A percentile compares a stretch with the other conserved stretches of the same genome.
These are phyloP conservation scores for Leishmania major DNA, from an alignment of 208 protist species.

Conservation along the genomic window DNA sequence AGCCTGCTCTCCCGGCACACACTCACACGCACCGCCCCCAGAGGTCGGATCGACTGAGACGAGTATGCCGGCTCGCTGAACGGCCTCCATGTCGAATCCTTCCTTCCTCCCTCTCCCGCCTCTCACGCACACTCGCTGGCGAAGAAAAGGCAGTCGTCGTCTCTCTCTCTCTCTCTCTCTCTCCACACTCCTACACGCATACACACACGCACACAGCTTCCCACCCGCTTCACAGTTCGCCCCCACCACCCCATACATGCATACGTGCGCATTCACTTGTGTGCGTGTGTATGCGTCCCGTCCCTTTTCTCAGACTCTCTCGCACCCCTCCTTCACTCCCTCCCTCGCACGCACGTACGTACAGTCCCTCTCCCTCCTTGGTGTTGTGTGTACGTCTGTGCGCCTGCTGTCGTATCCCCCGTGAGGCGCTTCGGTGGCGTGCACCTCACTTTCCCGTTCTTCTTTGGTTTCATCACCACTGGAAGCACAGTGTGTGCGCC, in stretches of 20 bases:
- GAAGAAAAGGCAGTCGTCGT: background rate
- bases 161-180: background rate
- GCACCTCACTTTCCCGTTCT: background rate
- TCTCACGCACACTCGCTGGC: background rate
- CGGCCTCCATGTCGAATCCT: background rate
- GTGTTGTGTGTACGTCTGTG: background rate
- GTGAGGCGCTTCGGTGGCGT: background rate
- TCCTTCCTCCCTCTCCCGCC: no score
- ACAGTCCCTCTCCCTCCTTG: no score
- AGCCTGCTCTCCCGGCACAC: background rate
- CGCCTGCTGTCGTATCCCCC: background rate
- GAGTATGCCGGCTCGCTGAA: background rate
- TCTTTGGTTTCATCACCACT: constrained; percentile 1
- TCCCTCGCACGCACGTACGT: background rate
- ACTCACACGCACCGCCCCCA: background rate
- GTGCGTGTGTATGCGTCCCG: background rate
- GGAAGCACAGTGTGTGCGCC: background rate
- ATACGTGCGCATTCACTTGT: background rate
- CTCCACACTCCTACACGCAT: background rate
- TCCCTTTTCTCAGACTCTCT: constrained; percentile 10
- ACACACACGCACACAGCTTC: background rate
- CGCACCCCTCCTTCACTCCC: background rate
- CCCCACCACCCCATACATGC: background rate
- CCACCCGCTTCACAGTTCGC: background rate
- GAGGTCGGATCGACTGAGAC: background rate